Percentiles rank a stretch among this genome's conserved stretches.
Conservation (phyloP, 257 asterid species). For the Lavandula angustifolia region DNA sequence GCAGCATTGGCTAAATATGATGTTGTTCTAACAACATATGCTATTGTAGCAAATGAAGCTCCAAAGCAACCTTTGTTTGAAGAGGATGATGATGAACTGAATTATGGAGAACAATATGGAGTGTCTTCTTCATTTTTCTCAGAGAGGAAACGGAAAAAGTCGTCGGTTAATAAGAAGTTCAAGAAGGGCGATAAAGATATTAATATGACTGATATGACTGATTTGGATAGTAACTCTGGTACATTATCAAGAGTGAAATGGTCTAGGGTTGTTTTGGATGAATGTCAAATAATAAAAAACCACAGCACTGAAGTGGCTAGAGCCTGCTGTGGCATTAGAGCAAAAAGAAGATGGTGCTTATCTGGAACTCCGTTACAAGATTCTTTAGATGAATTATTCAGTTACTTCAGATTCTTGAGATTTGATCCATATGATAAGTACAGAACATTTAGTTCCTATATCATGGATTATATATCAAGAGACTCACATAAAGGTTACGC, state of each 20-base stretch:
- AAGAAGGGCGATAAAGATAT: conserved; percentile 67
- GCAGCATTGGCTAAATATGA: conserved; percentile 70
- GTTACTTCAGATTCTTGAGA: conserved; percentile 95
- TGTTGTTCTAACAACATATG: conserved; percentile 87
- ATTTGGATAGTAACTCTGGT: conserved; percentile 71
- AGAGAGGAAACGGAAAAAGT: conserved; percentile 64
- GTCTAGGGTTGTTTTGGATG: conserved; percentile 95
- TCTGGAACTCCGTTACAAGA: conserved; percentile 99
- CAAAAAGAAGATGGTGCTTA: conserved; percentile 97
- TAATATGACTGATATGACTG: conserved; percentile 53
- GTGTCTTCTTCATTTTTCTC: conserved; percentile 66
- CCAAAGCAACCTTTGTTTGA: conserved; percentile 90
- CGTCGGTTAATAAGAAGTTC: conserved; percentile 54
- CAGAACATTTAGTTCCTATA: conserved; percentile 59
- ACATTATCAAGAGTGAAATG: conserved; percentile 86
- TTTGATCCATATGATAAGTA: conserved; percentile 83
- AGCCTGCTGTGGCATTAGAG: conserved; percentile 98
- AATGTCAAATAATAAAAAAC: conserved; percentile 93
- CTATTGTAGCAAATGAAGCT: conserved; percentile 90
- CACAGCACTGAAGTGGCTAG: conserved; percentile 97
- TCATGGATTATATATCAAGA: conserved; percentile 68
- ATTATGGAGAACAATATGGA: conserved; percentile 65
- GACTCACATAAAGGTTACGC: conserved; percentile 72
- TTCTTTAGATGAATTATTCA: conserved; percentile 87
- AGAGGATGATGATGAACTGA: conserved; percentile 75